Percentiles rank a stretch among this genome's conserved stretches.
Conservation (phyloP, 805 yeast genomes). For the Wickerhamiella bombiphila region DNA sequence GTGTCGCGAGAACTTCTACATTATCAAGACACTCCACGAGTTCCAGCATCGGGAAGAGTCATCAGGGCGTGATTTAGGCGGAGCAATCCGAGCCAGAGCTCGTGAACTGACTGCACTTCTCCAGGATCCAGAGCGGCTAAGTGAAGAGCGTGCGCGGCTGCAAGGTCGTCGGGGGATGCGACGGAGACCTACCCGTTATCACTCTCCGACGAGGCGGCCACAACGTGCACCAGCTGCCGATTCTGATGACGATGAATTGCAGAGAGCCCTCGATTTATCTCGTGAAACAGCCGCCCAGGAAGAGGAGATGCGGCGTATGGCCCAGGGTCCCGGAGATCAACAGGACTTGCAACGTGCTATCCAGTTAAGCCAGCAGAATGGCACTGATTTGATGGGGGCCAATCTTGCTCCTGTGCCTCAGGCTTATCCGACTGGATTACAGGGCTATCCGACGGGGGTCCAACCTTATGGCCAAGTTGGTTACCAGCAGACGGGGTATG, state of each 20-base stretch:
- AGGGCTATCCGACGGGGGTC: conserved; percentile 23
- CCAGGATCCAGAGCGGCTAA: conserved; percentile 66
- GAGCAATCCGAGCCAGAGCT: conserved; percentile 76
- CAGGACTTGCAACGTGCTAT: conserved; percentile 57
- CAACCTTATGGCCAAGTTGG: conserved; percentile 23
- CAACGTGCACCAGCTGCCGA: conserved; percentile 18
- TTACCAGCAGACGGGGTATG: conserved; percentile 28
- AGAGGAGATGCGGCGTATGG: conserved; percentile 49
- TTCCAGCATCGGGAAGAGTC: conserved; percentile 68
- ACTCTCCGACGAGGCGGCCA: conserved; percentile 15
- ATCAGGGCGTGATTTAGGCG: conserved; percentile 68
- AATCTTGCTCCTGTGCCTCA: not conserved
- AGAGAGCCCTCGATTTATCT: conserved; percentile 67
- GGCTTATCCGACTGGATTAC: not conserved
- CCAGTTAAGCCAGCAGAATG: conserved; percentile 56
- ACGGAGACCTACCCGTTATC: conserved; percentile 6
- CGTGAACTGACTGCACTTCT: conserved; percentile 71
- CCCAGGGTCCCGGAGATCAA: conserved; percentile 26
- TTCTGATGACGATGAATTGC: conserved; percentile 56
- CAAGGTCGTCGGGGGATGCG: conserved; percentile 10
- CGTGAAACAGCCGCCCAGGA: conserved; percentile 52
- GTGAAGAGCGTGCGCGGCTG: conserved; percentile 41
- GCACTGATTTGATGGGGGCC: conserved; percentile 19
- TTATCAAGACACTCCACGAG: conserved; percentile 80
- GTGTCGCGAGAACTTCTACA: conserved; percentile 79